These are phyloP conservation scores for Aspergillus quadrilineatus DNA, from an alignment of 2,329 filamentous ascomycete genomes.

Conservation along the genomic window DNA sequence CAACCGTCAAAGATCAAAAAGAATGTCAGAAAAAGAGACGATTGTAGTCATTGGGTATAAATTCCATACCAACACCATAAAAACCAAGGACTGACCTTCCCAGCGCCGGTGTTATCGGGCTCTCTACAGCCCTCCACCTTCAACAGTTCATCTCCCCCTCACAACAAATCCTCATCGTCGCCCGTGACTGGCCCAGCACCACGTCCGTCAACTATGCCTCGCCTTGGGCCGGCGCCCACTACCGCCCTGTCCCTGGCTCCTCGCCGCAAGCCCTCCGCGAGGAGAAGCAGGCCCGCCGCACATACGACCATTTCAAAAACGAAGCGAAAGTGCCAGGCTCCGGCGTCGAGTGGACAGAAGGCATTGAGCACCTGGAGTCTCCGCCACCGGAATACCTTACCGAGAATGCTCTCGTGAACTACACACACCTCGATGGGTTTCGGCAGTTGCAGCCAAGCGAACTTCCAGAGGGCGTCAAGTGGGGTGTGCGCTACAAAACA, in stretches of 20 bases:
- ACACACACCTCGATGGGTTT: constrained; percentile 38
- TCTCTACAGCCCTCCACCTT: constrained; percentile 37
- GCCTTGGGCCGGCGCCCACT: constrained; percentile 50
- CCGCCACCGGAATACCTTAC: constrained; percentile 38
- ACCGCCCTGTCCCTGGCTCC: constrained; percentile 45
- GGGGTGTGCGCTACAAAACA: constrained; percentile 43
- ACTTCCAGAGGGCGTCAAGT: constrained; percentile 37
- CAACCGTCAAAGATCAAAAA: background rate
- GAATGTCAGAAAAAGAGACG: constrained; percentile 30
- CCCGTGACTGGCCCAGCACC: constrained; percentile 41
- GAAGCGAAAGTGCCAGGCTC: constrained; percentile 35
- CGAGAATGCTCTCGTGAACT: constrained; percentile 27
- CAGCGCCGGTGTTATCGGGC: constrained; percentile 44
- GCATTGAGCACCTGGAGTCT: constrained; percentile 44
- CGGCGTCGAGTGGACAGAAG: constrained; percentile 40
- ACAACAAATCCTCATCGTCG: constrained; percentile 40
- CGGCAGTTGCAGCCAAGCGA: constrained; percentile 30
- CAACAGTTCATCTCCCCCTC: constrained; percentile 29
- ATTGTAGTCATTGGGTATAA: constrained; percentile 40
- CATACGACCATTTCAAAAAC: constrained; percentile 39
- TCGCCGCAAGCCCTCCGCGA: constrained; percentile 38
- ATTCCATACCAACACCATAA: background rate
- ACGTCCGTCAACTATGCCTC: constrained; percentile 48
- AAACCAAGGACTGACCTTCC: constrained; percentile 7
- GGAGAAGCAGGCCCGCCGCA: constrained; percentile 37